A percentile compares a stretch with the other conserved stretches of the same genome.
Conservation (phyloP, 305 asterid genomes). For the Caryopteris hybrid region DNA sequence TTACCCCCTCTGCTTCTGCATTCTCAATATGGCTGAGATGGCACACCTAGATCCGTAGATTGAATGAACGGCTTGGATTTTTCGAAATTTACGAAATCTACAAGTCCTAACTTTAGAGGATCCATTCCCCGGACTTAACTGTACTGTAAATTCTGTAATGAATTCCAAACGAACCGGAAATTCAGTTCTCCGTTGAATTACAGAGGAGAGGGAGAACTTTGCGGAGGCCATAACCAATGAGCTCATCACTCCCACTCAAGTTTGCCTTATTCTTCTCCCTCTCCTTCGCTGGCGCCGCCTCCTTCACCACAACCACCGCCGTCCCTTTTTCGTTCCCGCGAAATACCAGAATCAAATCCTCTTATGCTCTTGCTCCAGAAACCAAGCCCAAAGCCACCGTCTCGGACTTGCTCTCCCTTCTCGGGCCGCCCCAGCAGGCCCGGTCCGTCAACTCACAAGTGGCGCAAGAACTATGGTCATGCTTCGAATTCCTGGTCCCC, state of each 20-base stretch:
- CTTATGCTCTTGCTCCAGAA: constrained; percentile 8
- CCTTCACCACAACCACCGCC: constrained; percentile 23
- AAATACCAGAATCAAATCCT: constrained; percentile 13
- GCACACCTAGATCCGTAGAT: too few relatives aligned
- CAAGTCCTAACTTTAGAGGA: too few relatives aligned
- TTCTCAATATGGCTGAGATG: too few relatives aligned
- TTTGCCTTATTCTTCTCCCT: constrained; percentile 58
- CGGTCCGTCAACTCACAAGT: constrained; percentile 41
- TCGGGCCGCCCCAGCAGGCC: constrained; percentile 66
- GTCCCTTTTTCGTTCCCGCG: constrained; percentile 17
- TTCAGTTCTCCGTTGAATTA: too few relatives aligned
- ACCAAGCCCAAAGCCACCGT: constrained; percentile 53
- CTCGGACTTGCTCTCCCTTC: constrained; percentile 63
- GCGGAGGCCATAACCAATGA: neutral
- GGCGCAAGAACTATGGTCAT: constrained; percentile 51
- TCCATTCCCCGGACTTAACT: too few relatives aligned
- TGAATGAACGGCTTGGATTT: too few relatives aligned
- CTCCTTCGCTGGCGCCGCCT: constrained; percentile 53
- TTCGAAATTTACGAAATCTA: too few relatives aligned
- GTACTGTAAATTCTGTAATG: too few relatives aligned
- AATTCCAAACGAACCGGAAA: too few relatives aligned
- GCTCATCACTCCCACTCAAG: constrained; percentile 40
- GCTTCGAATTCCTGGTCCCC: constrained; percentile 78
- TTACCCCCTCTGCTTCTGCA: too few relatives aligned
- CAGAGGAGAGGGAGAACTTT: neutral